Evolutionary conservation across 805 yeast species (phyloP), one percentile per base, ranked within the genome.

Genomic region (Groenewaldozyma tartarivorans): DNA sequence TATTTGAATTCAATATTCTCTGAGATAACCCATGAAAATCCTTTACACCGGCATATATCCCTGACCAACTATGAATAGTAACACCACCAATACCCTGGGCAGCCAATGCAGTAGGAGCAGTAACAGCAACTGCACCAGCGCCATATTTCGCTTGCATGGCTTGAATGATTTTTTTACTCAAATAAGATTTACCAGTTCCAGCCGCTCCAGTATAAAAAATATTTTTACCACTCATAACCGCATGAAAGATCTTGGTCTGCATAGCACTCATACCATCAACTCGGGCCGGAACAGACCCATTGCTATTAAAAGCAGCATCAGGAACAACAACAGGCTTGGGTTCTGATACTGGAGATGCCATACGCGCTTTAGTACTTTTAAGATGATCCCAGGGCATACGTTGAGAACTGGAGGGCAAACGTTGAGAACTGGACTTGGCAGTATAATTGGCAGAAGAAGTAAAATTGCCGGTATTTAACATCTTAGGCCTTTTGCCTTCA

Each of bases 171-270:
- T 75, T 75, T 40, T 73, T 69, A 41, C 90, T 64, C 17, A 92
- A 64, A 5, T 86, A 77, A 2, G 98, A 90, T 57, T 92, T 92
- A 55, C 98, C 98, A 0, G 98, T 92, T 53, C 98, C 98, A 0
- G 98, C 98, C 22, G 96, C 85, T 42, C 98, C 99, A 0, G 98
- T 90, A 58, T 82, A 92, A 56, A 92, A 92, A 9, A 92, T 63
- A 44, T 79, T 83, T 11, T 67, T 63, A 16, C 58, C 56, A 20
- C 65, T 57, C 35, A 72, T 55, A 0, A 76, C 90, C 33, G 80
- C 60, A 6, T 75, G 71, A 4, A 84, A 66, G 16, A 92, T 75
- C 15, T 49, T 43, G 36, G 58, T 53, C 53, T 77, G 84, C 53
- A 76, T n/a, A n/a, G n/a, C n/a, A n/a, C n/a, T n/a, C n/a, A n/a